Conservation (phyloP, 305 asterid genomes). For the Fraxinus latifolia region DNA sequence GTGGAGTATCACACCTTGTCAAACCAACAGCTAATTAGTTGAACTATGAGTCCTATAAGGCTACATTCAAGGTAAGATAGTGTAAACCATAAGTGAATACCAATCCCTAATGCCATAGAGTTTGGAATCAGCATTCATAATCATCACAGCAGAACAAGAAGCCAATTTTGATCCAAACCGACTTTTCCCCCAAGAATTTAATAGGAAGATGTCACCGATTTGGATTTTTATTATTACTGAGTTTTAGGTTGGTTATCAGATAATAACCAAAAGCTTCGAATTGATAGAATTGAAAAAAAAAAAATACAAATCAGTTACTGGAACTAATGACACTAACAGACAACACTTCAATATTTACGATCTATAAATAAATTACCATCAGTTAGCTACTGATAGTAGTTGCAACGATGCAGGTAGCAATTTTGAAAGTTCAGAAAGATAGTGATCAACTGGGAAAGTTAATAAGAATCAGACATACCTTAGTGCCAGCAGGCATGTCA, state of each 20-base stretch:
- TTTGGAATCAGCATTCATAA: neutral
- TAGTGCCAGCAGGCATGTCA: constrained; percentile 94
- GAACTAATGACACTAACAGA: constrained; percentile 11
- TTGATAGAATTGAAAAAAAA: neutral
- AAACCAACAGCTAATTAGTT: neutral
- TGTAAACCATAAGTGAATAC: neutral
- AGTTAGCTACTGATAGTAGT: neutral
- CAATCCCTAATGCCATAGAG: neutral
- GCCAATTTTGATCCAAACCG: neutral
- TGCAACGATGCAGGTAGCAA: neutral
- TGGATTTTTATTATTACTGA: neutral
- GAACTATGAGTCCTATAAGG: neutral
- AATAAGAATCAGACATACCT: constrained; percentile 45
- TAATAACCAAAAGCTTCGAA: constrained; percentile 10
- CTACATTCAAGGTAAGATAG: neutral
- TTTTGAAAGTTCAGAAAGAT: neutral
- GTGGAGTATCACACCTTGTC: neutral
- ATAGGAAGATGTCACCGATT: neutral
- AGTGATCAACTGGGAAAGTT: neutral
- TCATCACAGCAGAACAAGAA: neutral
- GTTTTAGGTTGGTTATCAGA: neutral
- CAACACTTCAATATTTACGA: neutral
- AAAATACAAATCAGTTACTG: constrained; percentile 1
- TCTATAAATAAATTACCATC: neutral
- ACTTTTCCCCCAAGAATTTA: neutral